These are phyloP conservation scores for Phoenix dactylifera DNA, from an alignment of 176 grass and related monocot genomes.

Conservation along the genomic window DNA sequence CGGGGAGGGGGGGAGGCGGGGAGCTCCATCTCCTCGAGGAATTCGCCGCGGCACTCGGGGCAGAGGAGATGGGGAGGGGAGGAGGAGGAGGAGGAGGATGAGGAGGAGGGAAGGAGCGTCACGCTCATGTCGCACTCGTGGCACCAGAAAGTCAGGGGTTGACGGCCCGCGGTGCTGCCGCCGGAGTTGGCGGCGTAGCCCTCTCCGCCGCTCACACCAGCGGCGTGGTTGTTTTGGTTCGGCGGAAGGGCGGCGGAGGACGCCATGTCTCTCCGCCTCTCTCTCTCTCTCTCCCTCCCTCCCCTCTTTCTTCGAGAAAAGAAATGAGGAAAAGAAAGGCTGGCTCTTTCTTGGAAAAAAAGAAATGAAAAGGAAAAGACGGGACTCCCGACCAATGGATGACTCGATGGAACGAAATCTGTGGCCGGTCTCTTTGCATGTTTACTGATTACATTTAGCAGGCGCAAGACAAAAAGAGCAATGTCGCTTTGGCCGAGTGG, in stretches of 20 bases:
- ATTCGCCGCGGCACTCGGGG: constrained; percentile 48
- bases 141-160: constrained; percentile 27
- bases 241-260: constrained; percentile 21
- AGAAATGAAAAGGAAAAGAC: neutral
- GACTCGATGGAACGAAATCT: too few species aligned
- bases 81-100: neutral
- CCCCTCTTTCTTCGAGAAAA: neutral
- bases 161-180: neutral
- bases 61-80: constrained; percentile 17
- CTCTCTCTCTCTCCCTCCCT: neutral
- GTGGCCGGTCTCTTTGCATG: too few species aligned
- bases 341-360: neutral
- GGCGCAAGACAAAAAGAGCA: accelerated
- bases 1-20: neutral
- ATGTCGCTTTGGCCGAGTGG: constrained; percentile 99
- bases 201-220: neutral
- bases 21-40: constrained; percentile 39
- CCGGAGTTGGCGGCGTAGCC: neutral
- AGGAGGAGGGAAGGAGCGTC: constrained; percentile 15
- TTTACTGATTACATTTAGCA: too few species aligned
- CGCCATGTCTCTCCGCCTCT: constrained; percentile 27
- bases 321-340: too few species aligned
- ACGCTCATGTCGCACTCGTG: constrained; percentile 39
- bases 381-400: too few species aligned
- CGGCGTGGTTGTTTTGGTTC: neutral